Percentiles rank a stretch among this genome's conserved stretches.
Evolutionary conservation across 306 rosid genomes (phyloP).

Genomic region (Luffa acutangula): DNA sequence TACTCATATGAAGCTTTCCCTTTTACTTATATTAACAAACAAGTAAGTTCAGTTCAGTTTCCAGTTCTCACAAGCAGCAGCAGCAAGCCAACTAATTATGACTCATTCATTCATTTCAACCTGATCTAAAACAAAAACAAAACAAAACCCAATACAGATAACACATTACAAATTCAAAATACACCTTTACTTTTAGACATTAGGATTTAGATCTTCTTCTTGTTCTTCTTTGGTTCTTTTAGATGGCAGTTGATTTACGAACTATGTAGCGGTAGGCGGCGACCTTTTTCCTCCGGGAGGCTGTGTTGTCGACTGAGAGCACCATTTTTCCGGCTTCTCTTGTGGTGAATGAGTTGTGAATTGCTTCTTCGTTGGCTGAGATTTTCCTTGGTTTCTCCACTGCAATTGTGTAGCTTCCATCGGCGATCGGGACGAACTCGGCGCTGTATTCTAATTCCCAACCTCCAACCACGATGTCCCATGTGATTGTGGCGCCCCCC

Average conservation of each 20-base stretch:
- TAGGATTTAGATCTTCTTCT: background rate
- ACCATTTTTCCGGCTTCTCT: conserved; percentile 65
- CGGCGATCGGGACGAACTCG: conserved; percentile 65
- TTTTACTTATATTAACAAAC: background rate
- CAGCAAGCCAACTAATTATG: background rate
- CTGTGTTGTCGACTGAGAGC: conserved; percentile 75
- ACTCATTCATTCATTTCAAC: background rate
- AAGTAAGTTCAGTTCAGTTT: background rate
- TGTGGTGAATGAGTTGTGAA: conserved; percentile 66
- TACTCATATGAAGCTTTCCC: background rate
- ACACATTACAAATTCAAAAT: background rate
- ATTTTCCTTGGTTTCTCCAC: conserved; percentile 72
- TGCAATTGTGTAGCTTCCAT: conserved; percentile 69
- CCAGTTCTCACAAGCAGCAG: background rate
- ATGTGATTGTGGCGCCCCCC: conserved; percentile 84
- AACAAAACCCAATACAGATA: background rate
- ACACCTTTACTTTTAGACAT: background rate
- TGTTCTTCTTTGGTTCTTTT: background rate
- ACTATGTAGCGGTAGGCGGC: conserved; percentile 86
- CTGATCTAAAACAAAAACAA: background rate
- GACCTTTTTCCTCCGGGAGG: conserved; percentile 64
- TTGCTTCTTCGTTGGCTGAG: conserved; percentile 56
- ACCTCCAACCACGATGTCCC: conserved; percentile 97
- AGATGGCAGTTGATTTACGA: conserved; percentile 31
- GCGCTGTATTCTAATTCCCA: conserved; percentile 97